phyloP scores from a whole-genome alignment of 2,329 filamentous ascomycete species.

The Verticillium nubilum region DNA sequence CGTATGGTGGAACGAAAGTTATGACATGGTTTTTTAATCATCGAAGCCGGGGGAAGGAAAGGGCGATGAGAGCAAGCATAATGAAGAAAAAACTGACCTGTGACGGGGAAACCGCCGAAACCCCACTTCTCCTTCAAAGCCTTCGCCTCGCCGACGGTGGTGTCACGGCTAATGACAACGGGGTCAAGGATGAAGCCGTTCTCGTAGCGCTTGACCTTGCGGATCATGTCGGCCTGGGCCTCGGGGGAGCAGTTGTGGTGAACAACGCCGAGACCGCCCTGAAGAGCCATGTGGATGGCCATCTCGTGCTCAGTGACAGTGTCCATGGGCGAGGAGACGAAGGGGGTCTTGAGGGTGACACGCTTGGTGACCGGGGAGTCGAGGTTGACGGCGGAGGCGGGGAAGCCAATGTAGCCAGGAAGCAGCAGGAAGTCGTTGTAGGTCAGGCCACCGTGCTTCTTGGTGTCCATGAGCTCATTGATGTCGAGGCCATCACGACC shows the following conservation, averaged over 20 bases:
- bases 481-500: conserved; percentile 82
- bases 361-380: conserved; percentile 93
- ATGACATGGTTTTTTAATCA: conserved; percentile 84
- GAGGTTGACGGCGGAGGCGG: conserved; percentile 80
- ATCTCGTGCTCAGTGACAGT: conserved; percentile 99
- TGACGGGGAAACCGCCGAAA: conserved; percentile 97
- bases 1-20: conserved; percentile 99
- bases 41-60: conserved; percentile 26
- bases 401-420: conserved; percentile 96
- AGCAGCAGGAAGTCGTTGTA: conserved; percentile 99
- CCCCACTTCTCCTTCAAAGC: conserved; percentile 96
- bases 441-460: conserved; percentile 86
- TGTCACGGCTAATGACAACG: conserved; percentile 80
- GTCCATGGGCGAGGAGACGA: conserved; percentile 98
- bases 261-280: conserved; percentile 87
- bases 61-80: conserved; percentile 12
- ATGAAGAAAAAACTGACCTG: conserved; percentile 62
- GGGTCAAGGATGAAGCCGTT: conserved; percentile 98
- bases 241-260: conserved; percentile 99
- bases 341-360: conserved; percentile 92
- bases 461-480: conserved; percentile 82
- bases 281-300: conserved; percentile 94
- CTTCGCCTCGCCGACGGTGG: conserved; percentile 86
- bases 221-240: conserved; percentile 96
- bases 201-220: conserved; percentile 98